Evolutionary conservation across 2,329 filamentous ascomycete genomes (phyloP).

Genomic region (Xylaria sp.): DNA sequence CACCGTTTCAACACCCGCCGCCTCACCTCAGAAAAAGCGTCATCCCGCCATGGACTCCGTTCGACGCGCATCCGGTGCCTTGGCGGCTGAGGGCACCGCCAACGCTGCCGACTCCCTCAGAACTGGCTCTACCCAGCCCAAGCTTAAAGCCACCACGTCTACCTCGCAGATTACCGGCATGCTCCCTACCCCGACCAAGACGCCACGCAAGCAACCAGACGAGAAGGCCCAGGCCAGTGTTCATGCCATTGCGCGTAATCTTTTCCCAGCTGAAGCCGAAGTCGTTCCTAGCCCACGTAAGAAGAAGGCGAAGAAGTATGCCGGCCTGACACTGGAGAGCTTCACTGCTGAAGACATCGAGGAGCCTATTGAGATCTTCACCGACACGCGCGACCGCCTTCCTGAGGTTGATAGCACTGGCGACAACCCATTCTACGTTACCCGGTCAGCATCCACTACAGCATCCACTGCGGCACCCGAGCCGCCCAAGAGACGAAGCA

Average conservation of each 20-base stretch:
- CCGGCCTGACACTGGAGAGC: constrained; percentile 57
- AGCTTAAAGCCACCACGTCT: constrained; percentile 33
- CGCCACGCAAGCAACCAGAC: constrained; percentile 65
- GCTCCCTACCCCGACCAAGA: constrained; percentile 80
- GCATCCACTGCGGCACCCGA: constrained; percentile 41
- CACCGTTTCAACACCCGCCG: constrained; percentile 46
- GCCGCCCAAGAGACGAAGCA: constrained; percentile 54
- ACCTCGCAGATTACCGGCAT: constrained; percentile 51
- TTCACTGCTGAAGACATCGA: constrained; percentile 61
- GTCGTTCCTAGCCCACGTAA: constrained; percentile 63
- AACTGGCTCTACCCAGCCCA: constrained; percentile 33
- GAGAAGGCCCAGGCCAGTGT: constrained; percentile 55
- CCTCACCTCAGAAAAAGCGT: constrained; percentile 56
- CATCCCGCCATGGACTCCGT: constrained; percentile 50
- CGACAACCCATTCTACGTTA: constrained; percentile 73
- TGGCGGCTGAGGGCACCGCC: constrained; percentile 48
- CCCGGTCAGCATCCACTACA: constrained; percentile 40
- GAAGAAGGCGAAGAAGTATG: constrained; percentile 59
- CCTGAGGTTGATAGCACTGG: constrained; percentile 67
- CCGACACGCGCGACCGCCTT: constrained; percentile 77
- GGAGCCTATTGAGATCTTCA: constrained; percentile 71
- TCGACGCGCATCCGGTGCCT: constrained; percentile 49
- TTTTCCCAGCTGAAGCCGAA: constrained; percentile 64
- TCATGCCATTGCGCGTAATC: constrained; percentile 59
- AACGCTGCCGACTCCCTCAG: constrained; percentile 48